Base-by-base conservation (phyloP, 805 yeast species). In the Hanseniaspora mollemarum region DNA sequence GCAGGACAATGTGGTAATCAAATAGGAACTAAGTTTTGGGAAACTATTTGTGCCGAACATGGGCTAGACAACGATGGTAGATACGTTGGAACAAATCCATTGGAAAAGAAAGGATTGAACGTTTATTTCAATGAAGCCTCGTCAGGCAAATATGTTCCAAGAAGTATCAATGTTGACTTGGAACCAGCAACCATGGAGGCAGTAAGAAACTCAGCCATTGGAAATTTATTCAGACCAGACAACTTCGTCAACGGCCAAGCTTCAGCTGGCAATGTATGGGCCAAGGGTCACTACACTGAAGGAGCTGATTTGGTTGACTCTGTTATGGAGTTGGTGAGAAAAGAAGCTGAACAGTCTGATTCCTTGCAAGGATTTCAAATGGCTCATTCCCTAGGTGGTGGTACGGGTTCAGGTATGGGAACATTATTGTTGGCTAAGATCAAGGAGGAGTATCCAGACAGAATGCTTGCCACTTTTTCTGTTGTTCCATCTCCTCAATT, bases 1-100 rank as follows among this genome's bases (percentile, higher is more conserved):
- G 83, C 95, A 53, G 97, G 97, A 70, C 97, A 88, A 74, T 87
- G 96, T 79, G 96, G 96, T 80, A 88, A 88, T 78, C 97, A 88
- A 73, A 87, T 88, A 60, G 94, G 94, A 72, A 88, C 94, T 57
- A 94, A 94, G 54, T 85, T 85, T 64, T 85, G 94, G 94, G 88
- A 85, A 71, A 84, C 90, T 42, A 84, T 84, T 60, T 84, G 92
- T 71, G 85, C 84, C 54, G 94, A 84, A 66, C 94, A 84, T 61
- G 92, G 90, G 44, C 73, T 84, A 60, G 90, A 82, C 62, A 71
- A 72, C 58, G 73, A 80, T 57, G 94, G 94, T 58, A 78, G 74
- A 66, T 83, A 80, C 65, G 82, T 78, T 54, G 86, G 81, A 26
- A 64, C 67, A 10, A 69, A 71, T 45, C 79, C 75, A 52, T 63